These are phyloP conservation scores for Penicillium sp. DNA, from an alignment of 2,329 filamentous ascomycete species.

Conservation along the genomic window DNA sequence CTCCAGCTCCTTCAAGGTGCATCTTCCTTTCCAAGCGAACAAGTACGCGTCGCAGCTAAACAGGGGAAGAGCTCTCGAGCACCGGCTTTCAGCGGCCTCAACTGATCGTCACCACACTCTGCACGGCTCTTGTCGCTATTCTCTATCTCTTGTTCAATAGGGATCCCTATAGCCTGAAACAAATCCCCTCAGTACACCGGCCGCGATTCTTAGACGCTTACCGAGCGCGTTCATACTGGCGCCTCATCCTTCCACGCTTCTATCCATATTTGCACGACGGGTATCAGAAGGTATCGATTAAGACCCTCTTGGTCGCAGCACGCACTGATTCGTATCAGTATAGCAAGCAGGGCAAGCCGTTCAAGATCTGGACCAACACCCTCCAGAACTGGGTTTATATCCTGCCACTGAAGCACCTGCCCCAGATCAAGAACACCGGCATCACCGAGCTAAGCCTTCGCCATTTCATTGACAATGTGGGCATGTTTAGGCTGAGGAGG, in stretches of 20 bases:
- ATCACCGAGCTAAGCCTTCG: neutral
- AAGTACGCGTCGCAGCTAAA: neutral
- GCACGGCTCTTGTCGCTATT: neutral
- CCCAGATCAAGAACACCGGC: neutral
- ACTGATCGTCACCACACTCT: neutral
- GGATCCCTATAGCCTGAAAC: neutral
- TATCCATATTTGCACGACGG: neutral
- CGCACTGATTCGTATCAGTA: neutral
- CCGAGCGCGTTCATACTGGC: neutral
- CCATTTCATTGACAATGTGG: neutral
- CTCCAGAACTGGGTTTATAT: neutral
- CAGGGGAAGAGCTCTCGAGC: neutral
- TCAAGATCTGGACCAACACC: neutral
- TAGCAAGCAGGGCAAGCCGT: neutral
- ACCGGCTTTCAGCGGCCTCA: neutral
- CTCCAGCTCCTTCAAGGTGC: neutral
- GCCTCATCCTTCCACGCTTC: neutral
- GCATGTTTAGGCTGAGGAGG: neutral
- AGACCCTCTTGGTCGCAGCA: neutral
- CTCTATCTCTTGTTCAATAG: neutral
- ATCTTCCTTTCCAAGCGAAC: neutral
- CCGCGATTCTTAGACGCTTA: neutral
- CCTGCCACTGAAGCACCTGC: neutral
- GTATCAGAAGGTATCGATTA: neutral
- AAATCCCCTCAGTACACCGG: neutral